These are phyloP conservation scores for Nematodospora valgi DNA, from an alignment of 805 yeast genomes.

Conservation along the genomic window DNA sequence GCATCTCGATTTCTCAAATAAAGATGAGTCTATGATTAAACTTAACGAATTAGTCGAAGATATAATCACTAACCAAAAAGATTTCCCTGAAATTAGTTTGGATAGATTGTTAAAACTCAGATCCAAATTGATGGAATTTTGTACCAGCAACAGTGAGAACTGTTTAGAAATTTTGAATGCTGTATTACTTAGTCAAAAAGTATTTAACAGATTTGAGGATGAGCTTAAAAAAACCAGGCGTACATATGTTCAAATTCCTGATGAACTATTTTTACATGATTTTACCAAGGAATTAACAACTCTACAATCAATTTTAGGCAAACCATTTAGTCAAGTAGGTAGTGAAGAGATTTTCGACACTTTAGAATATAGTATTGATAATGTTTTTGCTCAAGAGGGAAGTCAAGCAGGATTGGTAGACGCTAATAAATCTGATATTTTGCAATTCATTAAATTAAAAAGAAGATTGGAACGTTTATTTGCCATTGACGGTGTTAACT, in stretches of 20 bases:
- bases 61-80: neutral
- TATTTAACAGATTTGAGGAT: conserved; percentile 1
- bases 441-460: conserved; percentile 14
- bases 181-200: conserved; percentile 5
- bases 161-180: conserved; percentile 9
- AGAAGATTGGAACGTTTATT: conserved; percentile 25
- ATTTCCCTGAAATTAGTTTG: neutral
- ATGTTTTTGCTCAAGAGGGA: conserved; percentile 8
- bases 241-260: conserved; percentile 14
- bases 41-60: conserved; percentile 1
- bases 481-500: conserved; percentile 54
- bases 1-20: neutral
- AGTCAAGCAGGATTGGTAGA: neutral
- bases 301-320: conserved; percentile 5
- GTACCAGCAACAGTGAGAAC: conserved; percentile 3
- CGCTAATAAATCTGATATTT: conserved; percentile 7
- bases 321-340: conserved; percentile 6
- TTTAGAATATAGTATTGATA: conserved; percentile 13
- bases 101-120: conserved; percentile 5
- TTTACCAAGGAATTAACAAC: conserved; percentile 9
- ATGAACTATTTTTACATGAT: conserved; percentile 12
- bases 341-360: conserved; percentile 13
- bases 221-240: neutral
- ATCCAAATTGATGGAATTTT: conserved; percentile 2
- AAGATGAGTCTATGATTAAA: neutral